phyloP scores from a whole-genome alignment of 305 asterid species.

The Salvia sclarea region DNA sequence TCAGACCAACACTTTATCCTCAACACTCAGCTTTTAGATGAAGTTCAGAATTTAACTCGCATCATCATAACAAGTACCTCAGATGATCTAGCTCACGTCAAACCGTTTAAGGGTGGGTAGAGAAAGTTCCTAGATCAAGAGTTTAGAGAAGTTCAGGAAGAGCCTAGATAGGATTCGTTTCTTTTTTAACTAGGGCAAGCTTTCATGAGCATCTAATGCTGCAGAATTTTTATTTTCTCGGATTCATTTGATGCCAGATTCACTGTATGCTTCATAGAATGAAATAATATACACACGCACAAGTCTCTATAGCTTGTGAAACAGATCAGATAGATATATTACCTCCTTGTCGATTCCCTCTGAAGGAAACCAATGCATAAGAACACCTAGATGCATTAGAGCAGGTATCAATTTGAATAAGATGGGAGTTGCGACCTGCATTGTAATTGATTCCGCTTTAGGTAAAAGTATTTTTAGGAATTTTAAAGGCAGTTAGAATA shows the following conservation, averaged over 20 bases:
- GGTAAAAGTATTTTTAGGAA: constrained; percentile 17
- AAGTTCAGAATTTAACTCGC: background rate
- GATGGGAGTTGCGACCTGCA: constrained; percentile 91
- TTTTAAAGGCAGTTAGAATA: background rate
- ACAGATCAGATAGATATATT: constrained; percentile 20
- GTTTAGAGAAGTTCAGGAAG: background rate
- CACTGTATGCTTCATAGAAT: background rate
- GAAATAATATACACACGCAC: background rate
- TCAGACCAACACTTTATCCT: background rate
- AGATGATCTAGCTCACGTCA: background rate
- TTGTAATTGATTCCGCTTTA: constrained; percentile 9
- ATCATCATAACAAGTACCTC: background rate
- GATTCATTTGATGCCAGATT: background rate
- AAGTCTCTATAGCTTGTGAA: background rate
- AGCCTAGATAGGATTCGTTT: too few relatives aligned
- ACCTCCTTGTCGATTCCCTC: constrained; percentile 68
- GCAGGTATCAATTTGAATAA: constrained; percentile 88
- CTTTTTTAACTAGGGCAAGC: too few relatives aligned
- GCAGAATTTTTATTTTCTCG: background rate
- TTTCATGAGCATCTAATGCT: background rate
- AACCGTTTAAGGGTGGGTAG: background rate
- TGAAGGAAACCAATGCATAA: constrained; percentile 88
- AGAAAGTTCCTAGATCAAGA: background rate
- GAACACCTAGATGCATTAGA: constrained; percentile 72
- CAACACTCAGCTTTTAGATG: background rate